Evolutionary conservation across 2,329 filamentous ascomycete genomes (phyloP), one percentile per base, ranked within the genome.

Genomic region (Diaporthe australafricana): DNA sequence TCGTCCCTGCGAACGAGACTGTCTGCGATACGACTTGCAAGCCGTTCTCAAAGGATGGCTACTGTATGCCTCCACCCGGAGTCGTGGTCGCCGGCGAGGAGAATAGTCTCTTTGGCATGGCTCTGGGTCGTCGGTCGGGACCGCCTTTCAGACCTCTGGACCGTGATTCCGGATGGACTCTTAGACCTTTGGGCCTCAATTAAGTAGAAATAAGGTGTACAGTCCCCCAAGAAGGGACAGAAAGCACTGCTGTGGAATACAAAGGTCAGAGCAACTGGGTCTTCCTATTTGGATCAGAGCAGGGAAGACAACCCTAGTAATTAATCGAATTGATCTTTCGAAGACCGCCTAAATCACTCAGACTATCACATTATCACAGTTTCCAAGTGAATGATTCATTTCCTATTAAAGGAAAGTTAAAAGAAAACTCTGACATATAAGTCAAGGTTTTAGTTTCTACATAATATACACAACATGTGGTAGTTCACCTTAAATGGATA

Each of bases 1-100:
- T 53, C 5, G 40, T 75, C 14, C 73, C 73, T 4, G 35, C 16
- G 35, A 73, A 60, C 30, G 73, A 72, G 6, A 73, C 72, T 25
- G 47, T 62, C 14, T 74, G 73, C 11, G 48, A 62, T 2, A 67
- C 42, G 4, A 66, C 56, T 8, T 74, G 71, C 38, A 42, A 55
- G 42, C 71, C 73, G 3, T 74, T 71, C 17, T 56, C 63, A 17
- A 53, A 55, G 8, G 53, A 32, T 16, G 70, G 62, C 63, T 85
- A 85, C 70, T 87, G 87, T 67, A 79, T 82, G 22, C 84, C 82
- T 1, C 83, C 85, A 12, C 32, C n/a, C 27, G 53, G 38, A 40
- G 30, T 50, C 9, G 9, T 57, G 27, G 66, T 40, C 20, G 42
- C 66, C 22, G 16, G 30, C 25, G 30, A n/a, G 5, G 16, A 38